Base-by-base conservation (phyloP, 2,329 filamentous ascomycete genomes). In the Pyrenophora teres region DNA sequence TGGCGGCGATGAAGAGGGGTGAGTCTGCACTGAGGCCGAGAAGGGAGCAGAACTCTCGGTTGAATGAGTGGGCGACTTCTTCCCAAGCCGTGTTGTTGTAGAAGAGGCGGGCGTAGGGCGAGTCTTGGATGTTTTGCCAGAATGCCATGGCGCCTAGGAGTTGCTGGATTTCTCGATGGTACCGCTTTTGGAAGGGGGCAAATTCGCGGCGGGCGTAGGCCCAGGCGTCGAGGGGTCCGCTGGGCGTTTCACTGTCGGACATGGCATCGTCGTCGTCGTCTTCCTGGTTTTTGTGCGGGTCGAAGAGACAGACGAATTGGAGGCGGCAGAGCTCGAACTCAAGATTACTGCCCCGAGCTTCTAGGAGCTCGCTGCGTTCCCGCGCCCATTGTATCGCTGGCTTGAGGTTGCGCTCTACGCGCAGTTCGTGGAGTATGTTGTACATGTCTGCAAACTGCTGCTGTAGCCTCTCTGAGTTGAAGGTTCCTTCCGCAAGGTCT, bases 311-410 rank as follows among this genome's bases (percentile, higher is more conserved):
- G 30, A 97, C 83, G 64, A 90, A 99, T 63, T 96, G 91, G 15
- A 97, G 80, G 59, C 91, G 89, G 75, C 87, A 90, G 2, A 99
- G 85, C 68, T 99, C 93, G 59, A 97, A 99, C 71, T 97, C 93
- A 2, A 99, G 83, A 63, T 96, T 96, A 67, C 91, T 96, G 3
- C 92, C 93, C 40, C 91, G 84, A 3, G 83, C 82, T 67, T 96
- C 91, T 2, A 99, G 81, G 21, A 86, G 80, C 4, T 76, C 73
- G 52, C 86, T 87, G 65, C 97, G 88, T 21, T 81, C 70, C 32
- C 86, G 80, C 0, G 94, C 90, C 94, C 94, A 99, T 47, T 83
- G 77, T 19, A 99, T 97, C 1, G 94, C 94, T 0, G 92, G 90
- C 0, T 83, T 74, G 1, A 97, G 82, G 63, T 97, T 90, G 43